Conservation (phyloP, 371 early-diverging fungal genomes). For the Rhizopus delemar region DNA sequence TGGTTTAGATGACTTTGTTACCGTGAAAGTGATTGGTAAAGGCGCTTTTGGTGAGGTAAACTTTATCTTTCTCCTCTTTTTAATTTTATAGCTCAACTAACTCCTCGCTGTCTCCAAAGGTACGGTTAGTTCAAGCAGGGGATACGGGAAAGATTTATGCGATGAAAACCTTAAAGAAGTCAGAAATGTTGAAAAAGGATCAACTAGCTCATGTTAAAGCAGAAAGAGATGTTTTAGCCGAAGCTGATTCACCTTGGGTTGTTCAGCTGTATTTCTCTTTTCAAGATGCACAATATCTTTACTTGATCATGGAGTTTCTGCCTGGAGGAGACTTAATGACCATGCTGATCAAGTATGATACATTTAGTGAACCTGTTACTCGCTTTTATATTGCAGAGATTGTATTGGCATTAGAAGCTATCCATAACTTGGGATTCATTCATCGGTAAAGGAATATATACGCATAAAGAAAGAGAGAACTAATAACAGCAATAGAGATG, state of each 20-base stretch:
- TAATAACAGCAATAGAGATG: constrained; percentile 59
- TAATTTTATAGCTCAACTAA: too few species aligned
- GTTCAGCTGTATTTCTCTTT: constrained; percentile 95
- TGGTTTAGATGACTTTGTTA: constrained; percentile 91
- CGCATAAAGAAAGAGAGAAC: constrained; percentile 45
- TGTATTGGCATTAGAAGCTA: constrained; percentile 90
- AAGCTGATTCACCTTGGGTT: constrained; percentile 97
- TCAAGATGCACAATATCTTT: constrained; percentile 92
- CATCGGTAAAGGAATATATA: constrained; percentile 74
- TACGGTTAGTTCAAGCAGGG: constrained; percentile 91
- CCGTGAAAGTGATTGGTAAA: constrained; percentile 99
- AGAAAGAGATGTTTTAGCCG: constrained; percentile 97
- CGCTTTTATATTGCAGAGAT: constrained; percentile 98
- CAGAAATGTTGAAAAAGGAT: constrained; percentile 97
- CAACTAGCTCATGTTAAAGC: constrained; percentile 97
- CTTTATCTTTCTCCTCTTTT: too few species aligned
- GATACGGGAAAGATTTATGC: constrained; percentile 98
- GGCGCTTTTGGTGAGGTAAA: constrained; percentile 98
- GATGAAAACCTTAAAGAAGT: constrained; percentile 94
- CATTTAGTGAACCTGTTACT: constrained; percentile 95
- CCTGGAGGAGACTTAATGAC: constrained; percentile 99
- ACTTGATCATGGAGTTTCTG: constrained; percentile 97
- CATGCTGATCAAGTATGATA: constrained; percentile 95
- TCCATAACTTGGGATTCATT: constrained; percentile 96
- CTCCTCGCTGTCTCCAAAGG: constrained; percentile 39